Evolutionary conservation across 2,329 filamentous ascomycete genomes (phyloP).

Genomic region (Leptographium procerum): DNA sequence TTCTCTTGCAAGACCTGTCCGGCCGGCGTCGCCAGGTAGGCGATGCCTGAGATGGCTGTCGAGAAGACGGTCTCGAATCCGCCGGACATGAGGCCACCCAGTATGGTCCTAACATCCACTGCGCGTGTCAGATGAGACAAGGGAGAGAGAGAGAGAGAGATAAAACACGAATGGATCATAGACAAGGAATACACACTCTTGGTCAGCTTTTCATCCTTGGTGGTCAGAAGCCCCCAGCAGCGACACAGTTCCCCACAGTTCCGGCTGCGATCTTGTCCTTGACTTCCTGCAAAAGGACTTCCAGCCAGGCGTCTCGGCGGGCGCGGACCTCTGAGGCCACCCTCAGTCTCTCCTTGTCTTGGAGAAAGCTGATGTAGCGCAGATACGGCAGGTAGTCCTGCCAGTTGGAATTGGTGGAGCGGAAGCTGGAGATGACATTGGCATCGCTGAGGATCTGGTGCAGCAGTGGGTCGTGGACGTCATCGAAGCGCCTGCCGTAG

Average conservation of each 20-base stretch:
- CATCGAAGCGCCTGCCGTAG: constrained; percentile 1
- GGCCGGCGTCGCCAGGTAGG: not conserved
- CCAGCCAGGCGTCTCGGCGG: constrained; percentile 2
- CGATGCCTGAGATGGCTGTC: not conserved
- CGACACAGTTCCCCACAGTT: not conserved
- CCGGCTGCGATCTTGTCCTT: not conserved
- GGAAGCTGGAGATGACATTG: not conserved
- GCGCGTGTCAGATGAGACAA: not conserved
- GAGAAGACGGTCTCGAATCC: constrained; percentile 5
- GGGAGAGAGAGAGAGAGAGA: not conserved
- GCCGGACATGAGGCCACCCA: constrained; percentile 5
- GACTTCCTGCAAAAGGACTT: not conserved
- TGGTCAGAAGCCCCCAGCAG: not conserved
- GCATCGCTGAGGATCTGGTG: constrained; percentile 3
- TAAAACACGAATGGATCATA: not conserved
- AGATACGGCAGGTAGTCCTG: constrained; percentile 2
- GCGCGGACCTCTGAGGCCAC: not conserved
- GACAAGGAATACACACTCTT: not conserved
- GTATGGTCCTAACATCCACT: constrained; percentile 2
- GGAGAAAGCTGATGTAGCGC: not conserved
- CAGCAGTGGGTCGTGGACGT: not conserved
- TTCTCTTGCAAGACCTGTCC: constrained; percentile 2
- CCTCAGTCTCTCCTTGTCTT: not conserved
- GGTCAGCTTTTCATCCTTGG: not conserved
- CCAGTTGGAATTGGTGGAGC: constrained; percentile 1